These are phyloP conservation scores for Tricholoma terreum DNA, from an alignment of 768 basidiomycete species.

Conservation along the genomic window DNA sequence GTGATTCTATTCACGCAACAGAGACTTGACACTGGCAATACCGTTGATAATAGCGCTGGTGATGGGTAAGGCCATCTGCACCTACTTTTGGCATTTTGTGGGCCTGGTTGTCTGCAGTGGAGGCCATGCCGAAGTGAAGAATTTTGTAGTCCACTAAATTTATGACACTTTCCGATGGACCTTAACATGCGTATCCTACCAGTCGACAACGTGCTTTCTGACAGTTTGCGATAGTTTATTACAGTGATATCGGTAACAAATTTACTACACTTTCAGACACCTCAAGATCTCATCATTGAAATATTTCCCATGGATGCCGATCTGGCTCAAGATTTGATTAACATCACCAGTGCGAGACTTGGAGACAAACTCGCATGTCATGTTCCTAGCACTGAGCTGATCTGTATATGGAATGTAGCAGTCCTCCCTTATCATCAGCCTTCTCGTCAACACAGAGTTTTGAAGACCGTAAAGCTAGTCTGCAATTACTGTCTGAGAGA, in stretches of 20 bases:
- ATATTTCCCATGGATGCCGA: neutral
- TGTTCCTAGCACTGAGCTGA: neutral
- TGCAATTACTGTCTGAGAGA: neutral
- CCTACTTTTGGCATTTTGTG: neutral
- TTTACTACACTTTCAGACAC: neutral
- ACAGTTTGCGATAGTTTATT: neutral
- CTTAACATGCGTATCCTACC: neutral
- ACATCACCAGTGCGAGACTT: neutral
- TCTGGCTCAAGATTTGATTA: neutral
- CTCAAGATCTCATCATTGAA: neutral
- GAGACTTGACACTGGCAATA: neutral
- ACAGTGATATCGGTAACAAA: neutral
- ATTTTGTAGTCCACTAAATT: neutral
- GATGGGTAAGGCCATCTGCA: neutral
- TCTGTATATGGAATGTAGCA: neutral
- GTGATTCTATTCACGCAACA: neutral
- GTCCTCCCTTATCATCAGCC: neutral
- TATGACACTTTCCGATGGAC: neutral
- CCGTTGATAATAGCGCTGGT: conserved; percentile 1
- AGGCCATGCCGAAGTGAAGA: neutral
- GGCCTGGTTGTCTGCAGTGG: neutral
- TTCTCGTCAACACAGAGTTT: neutral
- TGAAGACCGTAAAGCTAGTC: neutral
- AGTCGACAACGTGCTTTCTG: neutral
- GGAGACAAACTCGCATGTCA: neutral